Percentiles rank a stretch among this genome's conserved stretches.
Evolutionary conservation across 805 yeast species (phyloP).

Genomic region (Millerozyma miso): DNA sequence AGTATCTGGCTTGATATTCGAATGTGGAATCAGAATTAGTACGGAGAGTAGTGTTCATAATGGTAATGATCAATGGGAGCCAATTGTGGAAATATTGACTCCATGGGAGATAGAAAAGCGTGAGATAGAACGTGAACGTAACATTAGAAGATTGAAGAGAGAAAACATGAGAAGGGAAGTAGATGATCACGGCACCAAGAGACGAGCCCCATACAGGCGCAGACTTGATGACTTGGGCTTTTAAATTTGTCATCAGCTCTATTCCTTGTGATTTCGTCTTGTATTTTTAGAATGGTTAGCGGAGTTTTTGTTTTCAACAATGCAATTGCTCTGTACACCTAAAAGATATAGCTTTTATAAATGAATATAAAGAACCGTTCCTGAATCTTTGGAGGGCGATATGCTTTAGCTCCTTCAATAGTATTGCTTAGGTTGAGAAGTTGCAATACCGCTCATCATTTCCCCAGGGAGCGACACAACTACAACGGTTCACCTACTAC

Average conservation of each 20-base stretch:
- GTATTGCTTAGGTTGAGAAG: background rate
- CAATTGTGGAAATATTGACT: slow-evolving; percentile 77
- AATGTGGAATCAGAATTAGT: slow-evolving; percentile 38
- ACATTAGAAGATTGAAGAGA: slow-evolving; percentile 85
- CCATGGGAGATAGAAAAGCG: slow-evolving; percentile 93
- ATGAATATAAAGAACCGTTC: too few species aligned
- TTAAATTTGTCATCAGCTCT: too few species aligned
- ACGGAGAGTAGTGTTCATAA: slow-evolving; percentile 68
- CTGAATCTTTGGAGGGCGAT: too few species aligned
- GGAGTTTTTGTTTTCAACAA: too few species aligned
- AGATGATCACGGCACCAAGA: slow-evolving; percentile 28
- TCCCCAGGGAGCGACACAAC: too few species aligned
- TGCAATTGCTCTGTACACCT: too few species aligned
- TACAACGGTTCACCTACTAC: too few species aligned
- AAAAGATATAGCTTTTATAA: too few species aligned
- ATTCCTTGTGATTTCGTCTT: too few species aligned
- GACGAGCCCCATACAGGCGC: slow-evolving; percentile 43
- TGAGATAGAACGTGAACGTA: slow-evolving; percentile 92
- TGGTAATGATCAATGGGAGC: slow-evolving; percentile 82
- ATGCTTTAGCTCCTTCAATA: too few species aligned
- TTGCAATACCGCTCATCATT: background rate
- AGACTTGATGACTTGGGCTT: slow-evolving; percentile 49
- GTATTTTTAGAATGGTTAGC: too few species aligned
- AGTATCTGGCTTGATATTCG: slow-evolving; percentile 39
- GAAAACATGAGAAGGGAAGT: slow-evolving; percentile 70